phyloP scores from a whole-genome alignment of 1,139 yeast genomes.

The Magnusiomyces magnusii region DNA sequence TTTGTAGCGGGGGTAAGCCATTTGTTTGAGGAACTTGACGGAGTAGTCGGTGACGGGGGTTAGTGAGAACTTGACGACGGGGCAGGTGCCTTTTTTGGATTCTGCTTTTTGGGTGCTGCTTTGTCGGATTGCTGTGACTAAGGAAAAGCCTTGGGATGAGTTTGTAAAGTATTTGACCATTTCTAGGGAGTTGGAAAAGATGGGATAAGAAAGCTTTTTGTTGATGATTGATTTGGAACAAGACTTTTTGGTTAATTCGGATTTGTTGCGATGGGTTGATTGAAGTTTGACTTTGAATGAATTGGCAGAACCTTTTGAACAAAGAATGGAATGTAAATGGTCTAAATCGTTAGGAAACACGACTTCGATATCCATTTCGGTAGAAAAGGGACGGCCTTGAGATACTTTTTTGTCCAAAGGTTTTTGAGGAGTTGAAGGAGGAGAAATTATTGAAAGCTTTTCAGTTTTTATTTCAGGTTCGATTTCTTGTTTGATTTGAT shows the following conservation, averaged over 20 bases:
- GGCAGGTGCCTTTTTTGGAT: constrained; percentile 15
- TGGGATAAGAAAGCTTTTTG: neutral
- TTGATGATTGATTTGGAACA: neutral
- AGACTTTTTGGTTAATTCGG: neutral
- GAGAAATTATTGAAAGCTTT: neutral
- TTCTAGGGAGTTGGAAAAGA: constrained; percentile 9
- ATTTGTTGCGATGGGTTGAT: neutral
- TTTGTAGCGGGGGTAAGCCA: constrained; percentile 17
- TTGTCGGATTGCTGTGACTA: constrained; percentile 15
- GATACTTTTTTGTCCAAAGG: constrained; percentile 4
- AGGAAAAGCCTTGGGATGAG: constrained; percentile 5
- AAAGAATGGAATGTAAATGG: constrained; percentile 10
- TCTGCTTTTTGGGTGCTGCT: constrained; percentile 11
- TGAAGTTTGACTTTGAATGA: constrained; percentile 12
- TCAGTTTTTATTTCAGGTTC: neutral
- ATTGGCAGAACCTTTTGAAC: constrained; percentile 7
- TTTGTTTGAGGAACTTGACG: constrained; percentile 13
- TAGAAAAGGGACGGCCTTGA: constrained; percentile 14
- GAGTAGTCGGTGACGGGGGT: constrained; percentile 14
- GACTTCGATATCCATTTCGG: constrained; percentile 14
- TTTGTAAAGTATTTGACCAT: constrained; percentile 10
- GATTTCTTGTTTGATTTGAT: neutral
- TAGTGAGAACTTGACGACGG: constrained; percentile 15
- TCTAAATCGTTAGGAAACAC: constrained; percentile 12
- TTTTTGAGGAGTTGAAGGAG: neutral